Evolutionary conservation across 2,329 filamentous ascomycete species (phyloP).

Genomic region (Samsoniella hepiali): DNA sequence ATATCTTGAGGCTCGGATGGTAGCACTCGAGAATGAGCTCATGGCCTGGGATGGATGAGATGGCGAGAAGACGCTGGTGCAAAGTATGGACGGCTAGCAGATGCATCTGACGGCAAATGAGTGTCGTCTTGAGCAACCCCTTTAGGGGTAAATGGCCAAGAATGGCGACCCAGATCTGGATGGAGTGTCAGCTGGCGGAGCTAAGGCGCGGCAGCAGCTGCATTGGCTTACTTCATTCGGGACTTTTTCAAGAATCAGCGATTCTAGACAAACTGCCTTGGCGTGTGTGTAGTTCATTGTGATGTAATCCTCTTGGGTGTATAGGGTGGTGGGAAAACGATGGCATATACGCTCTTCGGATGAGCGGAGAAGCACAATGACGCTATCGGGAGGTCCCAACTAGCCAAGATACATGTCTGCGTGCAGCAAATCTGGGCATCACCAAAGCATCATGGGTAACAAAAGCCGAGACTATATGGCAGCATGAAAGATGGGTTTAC

Average conservation of each 20-base stretch:
- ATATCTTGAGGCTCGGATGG: conserved; percentile 66
- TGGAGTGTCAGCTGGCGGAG: neutral
- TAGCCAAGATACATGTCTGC: too few relatives aligned
- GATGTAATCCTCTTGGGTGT: neutral
- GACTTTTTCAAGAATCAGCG: neutral
- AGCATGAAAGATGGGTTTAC: too few relatives aligned
- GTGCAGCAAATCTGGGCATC: too few relatives aligned
- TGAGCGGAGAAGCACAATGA: neutral
- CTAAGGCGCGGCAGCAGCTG: neutral
- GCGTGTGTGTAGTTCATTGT: neutral
- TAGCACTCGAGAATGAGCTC: conserved; percentile 76
- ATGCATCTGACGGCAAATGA: neutral
- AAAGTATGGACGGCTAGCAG: neutral
- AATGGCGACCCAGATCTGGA: conserved; percentile 8
- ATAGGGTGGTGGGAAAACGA: neutral
- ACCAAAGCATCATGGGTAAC: too few relatives aligned
- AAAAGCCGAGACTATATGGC: too few relatives aligned
- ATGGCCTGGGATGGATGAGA: conserved; percentile 57
- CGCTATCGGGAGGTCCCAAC: too few relatives aligned
- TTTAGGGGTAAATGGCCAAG: neutral
- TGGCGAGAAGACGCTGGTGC: conserved; percentile 25
- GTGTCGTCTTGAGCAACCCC: neutral
- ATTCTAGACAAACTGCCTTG: neutral
- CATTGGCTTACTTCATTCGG: conserved; percentile 12
- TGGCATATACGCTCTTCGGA: neutral